A percentile compares a stretch with the other conserved stretches of the same genome.
Evolutionary conservation across 257 asterid genomes (phyloP).

Genomic region (Solanum infundibuliforme): DNA sequence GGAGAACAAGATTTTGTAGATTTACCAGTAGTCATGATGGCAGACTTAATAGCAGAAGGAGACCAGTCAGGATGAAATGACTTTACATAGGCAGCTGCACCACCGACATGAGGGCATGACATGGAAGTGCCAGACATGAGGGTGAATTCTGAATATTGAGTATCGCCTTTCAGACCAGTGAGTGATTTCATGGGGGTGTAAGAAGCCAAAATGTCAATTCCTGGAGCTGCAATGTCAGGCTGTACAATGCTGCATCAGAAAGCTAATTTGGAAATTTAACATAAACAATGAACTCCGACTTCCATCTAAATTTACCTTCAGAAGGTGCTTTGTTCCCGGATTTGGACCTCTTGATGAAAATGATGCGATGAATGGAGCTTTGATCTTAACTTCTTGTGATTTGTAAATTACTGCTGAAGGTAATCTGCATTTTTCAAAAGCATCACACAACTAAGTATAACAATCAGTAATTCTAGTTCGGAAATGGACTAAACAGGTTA

Average conservation of each 20-base stretch:
- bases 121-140: constrained; percentile 94
- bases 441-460: not conserved
- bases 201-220: constrained; percentile 82
- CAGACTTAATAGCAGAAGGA: constrained; percentile 79
- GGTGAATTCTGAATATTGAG: constrained; percentile 51
- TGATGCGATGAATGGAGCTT: constrained; percentile 71
- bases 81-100: constrained; percentile 77
- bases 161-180: constrained; percentile 64
- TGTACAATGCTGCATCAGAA: constrained; percentile 20
- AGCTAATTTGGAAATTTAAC: not conserved
- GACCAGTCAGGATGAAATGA: constrained; percentile 85
- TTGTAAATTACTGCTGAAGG: constrained; percentile 59
- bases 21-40: constrained; percentile 80
- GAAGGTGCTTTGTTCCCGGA: constrained; percentile 41
- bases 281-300: not conserved
- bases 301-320: constrained; percentile 42
- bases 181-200: constrained; percentile 64
- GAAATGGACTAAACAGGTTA: not conserved
- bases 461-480: not conserved
- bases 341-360: constrained; percentile 92
- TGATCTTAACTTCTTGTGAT: constrained; percentile 50
- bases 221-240: constrained; percentile 93
- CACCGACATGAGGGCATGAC: constrained; percentile 89
- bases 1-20: not conserved
- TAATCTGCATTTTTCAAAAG: constrained; percentile 33